These are phyloP conservation scores for Musa itinerans DNA, from an alignment of 176 grass and related monocot species.

Conservation along the genomic window DNA sequence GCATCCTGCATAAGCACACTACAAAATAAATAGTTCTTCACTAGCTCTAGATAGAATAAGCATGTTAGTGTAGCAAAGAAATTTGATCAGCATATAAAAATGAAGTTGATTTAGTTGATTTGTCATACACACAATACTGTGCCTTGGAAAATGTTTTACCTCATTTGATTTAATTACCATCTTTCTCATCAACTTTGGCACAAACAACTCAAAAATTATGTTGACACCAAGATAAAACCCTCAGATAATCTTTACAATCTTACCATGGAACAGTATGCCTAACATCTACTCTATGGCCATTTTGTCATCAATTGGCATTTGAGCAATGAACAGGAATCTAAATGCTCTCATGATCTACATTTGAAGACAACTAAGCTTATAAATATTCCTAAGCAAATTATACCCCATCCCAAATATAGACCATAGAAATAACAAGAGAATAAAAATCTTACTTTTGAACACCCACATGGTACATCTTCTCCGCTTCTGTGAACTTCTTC, in stretches of 20 bases:
- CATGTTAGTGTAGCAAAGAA: too few species aligned
- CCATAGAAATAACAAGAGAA: background rate
- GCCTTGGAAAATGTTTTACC: background rate
- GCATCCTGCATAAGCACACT: too few species aligned
- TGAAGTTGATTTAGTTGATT: too few species aligned
- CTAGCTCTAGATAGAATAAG: too few species aligned
- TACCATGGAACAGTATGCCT: background rate
- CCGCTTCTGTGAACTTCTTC: slow-evolving; percentile 44
- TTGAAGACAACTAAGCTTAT: background rate
- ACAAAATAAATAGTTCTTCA: too few species aligned
- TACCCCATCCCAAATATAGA: background rate
- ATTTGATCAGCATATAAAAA: too few species aligned
- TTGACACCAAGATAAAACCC: background rate
- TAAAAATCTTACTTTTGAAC: slow-evolving; percentile 56
- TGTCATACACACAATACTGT: background rate
- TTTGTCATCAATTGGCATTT: background rate
- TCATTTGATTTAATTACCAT: background rate
- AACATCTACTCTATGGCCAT: background rate
- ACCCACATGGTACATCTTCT: slow-evolving; percentile 63
- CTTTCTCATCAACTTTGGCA: background rate
- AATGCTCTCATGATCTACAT: background rate
- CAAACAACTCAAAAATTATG: background rate
- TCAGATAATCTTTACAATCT: background rate
- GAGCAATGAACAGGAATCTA: background rate
- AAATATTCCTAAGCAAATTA: background rate